These are phyloP conservation scores for Actinomortierella wolfii DNA, from an alignment of 371 early-diverging fungal genomes.

Conservation along the genomic window DNA sequence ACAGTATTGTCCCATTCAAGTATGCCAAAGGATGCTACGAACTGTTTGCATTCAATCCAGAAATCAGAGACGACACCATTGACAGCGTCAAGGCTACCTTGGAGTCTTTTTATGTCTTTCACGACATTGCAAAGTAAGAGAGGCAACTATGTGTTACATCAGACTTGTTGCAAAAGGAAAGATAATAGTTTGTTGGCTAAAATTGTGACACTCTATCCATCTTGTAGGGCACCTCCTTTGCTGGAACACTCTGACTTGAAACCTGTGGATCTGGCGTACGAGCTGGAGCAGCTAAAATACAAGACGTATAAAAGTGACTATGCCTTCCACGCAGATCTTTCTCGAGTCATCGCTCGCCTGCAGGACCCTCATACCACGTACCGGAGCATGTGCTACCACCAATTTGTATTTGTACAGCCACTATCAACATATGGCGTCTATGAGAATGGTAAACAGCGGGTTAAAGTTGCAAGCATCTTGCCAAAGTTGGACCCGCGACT, in stretches of 20 bases:
- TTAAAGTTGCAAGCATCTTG: constrained; percentile 31
- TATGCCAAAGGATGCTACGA: constrained; percentile 39
- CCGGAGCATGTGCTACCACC: constrained; percentile 40
- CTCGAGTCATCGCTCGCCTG: constrained; percentile 12
- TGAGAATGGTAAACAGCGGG: constrained; percentile 30
- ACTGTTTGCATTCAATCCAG: constrained; percentile 23
- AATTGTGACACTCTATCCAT: not conserved
- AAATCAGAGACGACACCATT: constrained; percentile 20
- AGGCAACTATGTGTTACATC: too few species aligned
- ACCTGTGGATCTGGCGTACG: constrained; percentile 20
- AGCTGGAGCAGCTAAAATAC: constrained; percentile 11
- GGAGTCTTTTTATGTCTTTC: constrained; percentile 44
- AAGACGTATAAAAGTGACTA: constrained; percentile 21
- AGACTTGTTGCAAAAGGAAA: too few species aligned
- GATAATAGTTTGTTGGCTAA: too few species aligned
- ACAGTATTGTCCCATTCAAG: constrained; percentile 18
- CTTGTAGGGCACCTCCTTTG: constrained; percentile 21
- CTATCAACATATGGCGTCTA: constrained; percentile 38
- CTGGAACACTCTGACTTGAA: constrained; percentile 36
- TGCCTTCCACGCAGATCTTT: constrained; percentile 17
- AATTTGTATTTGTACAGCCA: constrained; percentile 37
- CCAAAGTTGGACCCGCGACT: constrained; percentile 24
- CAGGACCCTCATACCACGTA: constrained; percentile 40
- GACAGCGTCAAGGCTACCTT: constrained; percentile 29
- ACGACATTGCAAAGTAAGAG: constrained; percentile 37